Evolutionary conservation across 805 yeast genomes (phyloP).

Genomic region (Metahyphopichia silvanorum): DNA sequence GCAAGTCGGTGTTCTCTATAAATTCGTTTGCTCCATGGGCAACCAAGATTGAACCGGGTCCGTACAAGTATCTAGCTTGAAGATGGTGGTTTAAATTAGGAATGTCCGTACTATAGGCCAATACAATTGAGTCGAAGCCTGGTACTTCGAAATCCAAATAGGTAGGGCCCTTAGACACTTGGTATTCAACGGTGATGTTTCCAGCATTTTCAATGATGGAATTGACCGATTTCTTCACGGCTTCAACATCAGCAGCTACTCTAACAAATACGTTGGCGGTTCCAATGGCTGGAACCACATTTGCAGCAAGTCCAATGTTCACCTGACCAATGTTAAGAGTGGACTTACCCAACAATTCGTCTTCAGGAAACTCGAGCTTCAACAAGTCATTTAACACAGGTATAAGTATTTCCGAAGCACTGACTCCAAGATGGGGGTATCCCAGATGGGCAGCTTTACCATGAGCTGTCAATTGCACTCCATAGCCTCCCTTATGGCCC

Average conservation of each 20-base stretch:
- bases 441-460: conserved; percentile 68
- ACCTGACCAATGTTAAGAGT: conserved; percentile 61
- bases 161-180: conserved; percentile 34
- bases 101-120: conserved; percentile 48
- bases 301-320: conserved; percentile 61
- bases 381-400: conserved; percentile 47
- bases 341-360: conserved; percentile 54
- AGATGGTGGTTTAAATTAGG: conserved; percentile 23
- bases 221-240: conserved; percentile 33
- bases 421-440: conserved; percentile 65
- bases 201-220: conserved; percentile 27
- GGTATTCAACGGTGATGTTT: conserved; percentile 15
- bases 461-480: conserved; percentile 38
- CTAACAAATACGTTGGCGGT: conserved; percentile 49
- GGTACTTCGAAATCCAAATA: conserved; percentile 56
- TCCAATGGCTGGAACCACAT: conserved; percentile 62
- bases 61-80: conserved; percentile 50
- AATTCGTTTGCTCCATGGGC: conserved; percentile 61
- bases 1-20: conserved; percentile 45
- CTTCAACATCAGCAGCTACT: conserved; percentile 46
- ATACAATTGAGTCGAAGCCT: conserved; percentile 55
- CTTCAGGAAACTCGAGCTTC: conserved; percentile 43
- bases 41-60: conserved; percentile 62
- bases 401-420: conserved; percentile 56
- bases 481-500: conserved; percentile 64